Evolutionary conservation across 768 basidiomycete species (phyloP), one percentile per base, ranked within the genome.

Genomic region (Coprinopsis marcescibilis): DNA sequence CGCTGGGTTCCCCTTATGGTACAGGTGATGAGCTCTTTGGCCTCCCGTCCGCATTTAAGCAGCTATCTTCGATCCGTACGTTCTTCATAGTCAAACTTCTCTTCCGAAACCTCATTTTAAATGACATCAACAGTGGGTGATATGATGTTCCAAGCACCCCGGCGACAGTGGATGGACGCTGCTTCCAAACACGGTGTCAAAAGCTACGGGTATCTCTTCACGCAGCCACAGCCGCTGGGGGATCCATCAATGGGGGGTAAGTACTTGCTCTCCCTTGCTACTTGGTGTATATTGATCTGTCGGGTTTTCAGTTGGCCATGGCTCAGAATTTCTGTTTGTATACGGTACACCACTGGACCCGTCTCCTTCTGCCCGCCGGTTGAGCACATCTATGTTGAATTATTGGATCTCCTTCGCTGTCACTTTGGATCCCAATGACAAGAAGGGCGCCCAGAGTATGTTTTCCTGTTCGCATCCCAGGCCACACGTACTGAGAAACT

Each of bases 1-100:
- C 69, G 14, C 49, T 62, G 19, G 75, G 76, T 2, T 70, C 70
- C 1, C 76, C 76, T 0, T 77, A 67, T 50, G 62, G 61, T 13
- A 76, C 75, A 2, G 73, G 75, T 4, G 64, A 67, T 23, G 48
- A 49, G 35, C 20, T 49, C 4, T 49, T 49, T 39, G 48, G 48
- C n/a, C 17, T 44, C 10, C 41, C 59, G 14, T 52, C 54, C 38
- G 51, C 54, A 11, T 70, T 55, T 54, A 66, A 70, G 48, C 64
- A 65, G 2, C 55, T 50, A 26, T 54, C 69, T 6, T 55, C 63
- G 0, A 45, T 72, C 20, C 43, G 68, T 65, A 21, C 25, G 55
- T 44, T 46, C 24, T 34, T 24, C 23, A 3, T 2, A 3, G 7
- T 15, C 2, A 5, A 27, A 7, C 20, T 45, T 10, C 40, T 20